phyloP scores from a whole-genome alignment of 78 protist genomes.

The Neovahlkampfia damariscottae region DNA sequence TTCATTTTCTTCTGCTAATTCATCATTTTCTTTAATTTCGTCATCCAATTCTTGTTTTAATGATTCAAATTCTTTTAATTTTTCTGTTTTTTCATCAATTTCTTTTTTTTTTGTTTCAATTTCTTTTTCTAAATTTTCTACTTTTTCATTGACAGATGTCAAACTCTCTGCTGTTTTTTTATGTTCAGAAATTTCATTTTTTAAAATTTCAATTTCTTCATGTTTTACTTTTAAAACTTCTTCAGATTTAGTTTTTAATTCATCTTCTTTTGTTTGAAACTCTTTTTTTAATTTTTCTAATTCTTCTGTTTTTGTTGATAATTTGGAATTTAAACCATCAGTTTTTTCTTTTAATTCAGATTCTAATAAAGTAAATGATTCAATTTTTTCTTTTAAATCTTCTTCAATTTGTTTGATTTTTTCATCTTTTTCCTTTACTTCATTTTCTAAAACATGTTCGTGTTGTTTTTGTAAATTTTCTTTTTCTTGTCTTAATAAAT shows the following conservation, averaged over 20 bases:
- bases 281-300: neutral
- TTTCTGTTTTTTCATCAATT: neutral
- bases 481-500: too few relatives aligned
- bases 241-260: neutral
- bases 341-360: neutral
- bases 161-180: neutral
- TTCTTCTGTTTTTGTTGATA: neutral
- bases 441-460: too few relatives aligned
- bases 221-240: neutral
- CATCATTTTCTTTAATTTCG: neutral
- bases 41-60: neutral
- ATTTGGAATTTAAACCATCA: neutral
- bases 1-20: neutral
- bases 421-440: neutral
- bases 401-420: too few relatives aligned
- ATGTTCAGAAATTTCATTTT: neutral
- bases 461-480: too few relatives aligned
- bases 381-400: neutral
- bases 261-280: neutral
- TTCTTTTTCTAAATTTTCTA: neutral
- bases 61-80: neutral
- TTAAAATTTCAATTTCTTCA: neutral
- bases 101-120: neutral
- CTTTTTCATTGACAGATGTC: neutral
- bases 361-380: neutral